phyloP scores from a whole-genome alignment of 306 rosid genomes.

The Casuarina equisetifolia region DNA sequence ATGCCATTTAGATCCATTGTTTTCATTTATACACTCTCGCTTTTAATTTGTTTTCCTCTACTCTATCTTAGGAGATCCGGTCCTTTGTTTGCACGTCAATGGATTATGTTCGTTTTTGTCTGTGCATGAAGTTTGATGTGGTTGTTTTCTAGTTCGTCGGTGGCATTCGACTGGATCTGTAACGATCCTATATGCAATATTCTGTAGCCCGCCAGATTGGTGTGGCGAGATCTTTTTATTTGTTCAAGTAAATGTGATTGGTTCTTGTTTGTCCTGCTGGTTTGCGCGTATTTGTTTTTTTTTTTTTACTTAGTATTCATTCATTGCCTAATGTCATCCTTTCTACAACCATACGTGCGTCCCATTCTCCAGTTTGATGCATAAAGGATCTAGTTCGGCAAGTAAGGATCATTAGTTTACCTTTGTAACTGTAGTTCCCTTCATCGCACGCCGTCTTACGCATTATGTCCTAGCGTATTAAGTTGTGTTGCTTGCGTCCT shows the following conservation, averaged over 20 bases:
- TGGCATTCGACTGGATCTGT: not conserved
- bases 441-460: no score
- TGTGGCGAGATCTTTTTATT: not conserved
- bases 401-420: not conserved
- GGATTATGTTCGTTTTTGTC: not conserved
- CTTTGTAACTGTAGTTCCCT: not conserved
- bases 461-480: no score
- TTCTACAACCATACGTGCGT: not conserved
- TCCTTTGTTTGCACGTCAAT: not conserved
- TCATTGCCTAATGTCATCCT: not conserved
- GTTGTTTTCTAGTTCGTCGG: not conserved
- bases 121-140: not conserved
- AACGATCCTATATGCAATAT: no score
- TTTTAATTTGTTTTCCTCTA: not conserved
- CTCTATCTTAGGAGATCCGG: not conserved
- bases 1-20: not conserved
- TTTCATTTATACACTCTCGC: not conserved
- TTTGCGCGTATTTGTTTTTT: not conserved
- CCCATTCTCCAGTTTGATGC: not conserved
- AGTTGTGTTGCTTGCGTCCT: no score
- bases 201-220: not conserved
- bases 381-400: not conserved
- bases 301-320: not conserved
- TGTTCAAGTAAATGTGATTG: not conserved
- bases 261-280: not conserved